These are phyloP conservation scores for Candida sithepensis DNA, from an alignment of 805 yeast species.

Conservation along the genomic window DNA sequence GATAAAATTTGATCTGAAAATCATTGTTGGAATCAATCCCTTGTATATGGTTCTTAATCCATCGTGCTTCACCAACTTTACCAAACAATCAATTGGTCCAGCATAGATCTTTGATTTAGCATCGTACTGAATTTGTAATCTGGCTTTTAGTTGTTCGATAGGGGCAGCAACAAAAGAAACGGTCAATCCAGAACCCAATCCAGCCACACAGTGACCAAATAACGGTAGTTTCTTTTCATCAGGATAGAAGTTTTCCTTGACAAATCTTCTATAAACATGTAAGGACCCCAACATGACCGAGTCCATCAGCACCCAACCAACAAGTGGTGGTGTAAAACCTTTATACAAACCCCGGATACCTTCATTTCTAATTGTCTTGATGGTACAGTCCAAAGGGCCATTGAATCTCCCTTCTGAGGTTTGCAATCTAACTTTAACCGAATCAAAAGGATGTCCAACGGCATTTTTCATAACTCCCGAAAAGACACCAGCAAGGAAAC, in stretches of 20 bases:
- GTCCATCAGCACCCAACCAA: constrained; percentile 95
- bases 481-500: constrained; percentile 85
- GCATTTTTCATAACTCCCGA: constrained; percentile 84
- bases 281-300: constrained; percentile 85
- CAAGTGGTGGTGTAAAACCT: constrained; percentile 89
- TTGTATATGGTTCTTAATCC: constrained; percentile 76
- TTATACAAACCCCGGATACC: constrained; percentile 79
- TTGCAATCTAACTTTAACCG: constrained; percentile 83
- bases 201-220: constrained; percentile 70
- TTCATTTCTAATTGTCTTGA: constrained; percentile 67
- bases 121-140: constrained; percentile 87
- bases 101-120: constrained; percentile 59
- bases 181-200: constrained; percentile 85
- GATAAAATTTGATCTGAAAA: constrained; percentile 80
- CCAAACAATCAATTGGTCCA: constrained; percentile 79
- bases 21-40: constrained; percentile 81
- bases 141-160: constrained; percentile 82
- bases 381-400: constrained; percentile 80
- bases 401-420: constrained; percentile 68
- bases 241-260: constrained; percentile 61
- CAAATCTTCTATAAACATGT: constrained; percentile 67
- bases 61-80: constrained; percentile 50
- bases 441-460: constrained; percentile 93
- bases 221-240: constrained; percentile 66
- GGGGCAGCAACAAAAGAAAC: constrained; percentile 97